Percentiles rank a stretch among this genome's conserved stretches.
Conservation (phyloP, 768 basidiomycete genomes). For the Lactarius akahatsu region DNA sequence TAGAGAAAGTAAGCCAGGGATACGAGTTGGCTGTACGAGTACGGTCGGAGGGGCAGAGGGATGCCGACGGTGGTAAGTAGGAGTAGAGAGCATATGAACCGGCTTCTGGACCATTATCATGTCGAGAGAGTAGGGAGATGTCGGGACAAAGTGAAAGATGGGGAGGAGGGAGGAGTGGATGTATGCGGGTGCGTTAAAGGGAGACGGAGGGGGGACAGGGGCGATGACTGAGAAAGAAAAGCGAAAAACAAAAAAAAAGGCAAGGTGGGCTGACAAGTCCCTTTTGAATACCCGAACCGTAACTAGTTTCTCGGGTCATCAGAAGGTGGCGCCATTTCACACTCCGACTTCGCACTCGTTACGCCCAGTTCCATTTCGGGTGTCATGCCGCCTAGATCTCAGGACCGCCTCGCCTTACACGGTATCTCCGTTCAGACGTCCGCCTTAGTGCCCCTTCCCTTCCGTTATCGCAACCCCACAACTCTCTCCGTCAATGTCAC, state of each 20-base stretch:
- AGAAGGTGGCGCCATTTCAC: conserved; percentile 26
- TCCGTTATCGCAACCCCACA: conserved; percentile 25
- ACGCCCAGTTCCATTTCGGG: conserved; percentile 17
- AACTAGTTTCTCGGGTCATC: conserved; percentile 13
- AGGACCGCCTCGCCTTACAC: conserved; percentile 6
- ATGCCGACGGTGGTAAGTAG: conserved; percentile 52
- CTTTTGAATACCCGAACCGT: conserved; percentile 7
- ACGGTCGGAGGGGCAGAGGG: conserved; percentile 69
- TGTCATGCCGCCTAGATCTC: conserved; percentile 19
- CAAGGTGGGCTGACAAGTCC: conserved; percentile 23
- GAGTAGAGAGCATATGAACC: conserved; percentile 35
- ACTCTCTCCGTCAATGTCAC: conserved; percentile 2
- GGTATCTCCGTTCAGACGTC: conserved; percentile 21
- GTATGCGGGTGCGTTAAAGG: conserved; percentile 31
- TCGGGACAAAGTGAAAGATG: conserved; percentile 16
- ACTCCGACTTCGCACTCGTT: conserved; percentile 22
- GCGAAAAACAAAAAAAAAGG: conserved; percentile 4
- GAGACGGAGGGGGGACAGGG: conserved; percentile 18
- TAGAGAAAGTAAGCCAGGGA: conserved; percentile 70
- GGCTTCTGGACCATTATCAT: conserved; percentile 49
- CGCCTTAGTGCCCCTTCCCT: conserved; percentile 14
- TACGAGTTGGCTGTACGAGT: conserved; percentile 68
- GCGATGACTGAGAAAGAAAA: conserved; percentile 13
- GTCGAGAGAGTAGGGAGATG: conserved; percentile 20
- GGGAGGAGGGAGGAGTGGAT: conserved; percentile 26